Base-by-base conservation (phyloP, 2,329 filamentous ascomycete species). In the Fusarium pseudoanthophilum region DNA sequence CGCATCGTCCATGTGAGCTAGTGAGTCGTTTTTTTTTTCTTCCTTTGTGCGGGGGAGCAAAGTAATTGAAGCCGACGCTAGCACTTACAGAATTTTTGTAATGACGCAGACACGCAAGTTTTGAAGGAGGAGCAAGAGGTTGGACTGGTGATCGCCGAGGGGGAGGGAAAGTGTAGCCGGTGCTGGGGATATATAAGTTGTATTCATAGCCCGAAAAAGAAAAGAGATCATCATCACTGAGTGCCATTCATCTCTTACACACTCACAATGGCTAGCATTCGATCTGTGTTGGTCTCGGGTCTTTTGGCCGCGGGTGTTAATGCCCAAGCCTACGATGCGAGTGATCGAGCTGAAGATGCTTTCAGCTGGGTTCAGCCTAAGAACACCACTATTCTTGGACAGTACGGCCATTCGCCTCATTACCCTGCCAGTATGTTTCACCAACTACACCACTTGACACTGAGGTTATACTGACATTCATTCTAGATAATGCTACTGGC, bases 331-430 rank as follows among this genome's bases (percentile, higher is more conserved):
- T 82, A 77, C 46, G 77, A 75, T 26, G 39, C 75, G 11, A 49
- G 67, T 24, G 68, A 63, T 7, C 78, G 78, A 30, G 42, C 59
- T 34, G 74, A 77, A 32, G 79, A 79, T 40, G 78, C 78, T 51
- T 84, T 84, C 70, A 79, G 69, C 68, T 82, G 80, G 68, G 78
- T 84, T n/a, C 83, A 84, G 71, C 83, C 83, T 8, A 65, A 80
- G 56, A 81, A 84, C 75, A 84, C 83, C 7, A 82, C 80, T 30
- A 84, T 84, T 43, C 77, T 84, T 18, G 80, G 80, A 30, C 81
- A 77, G 24, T 84, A 84, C 45, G 83, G 83, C 21, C 80, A 83
- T 73, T 83, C 82, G 9, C 79, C 79, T 15, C 67, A 82, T 5
- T 79, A 81, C 20, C 82, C 83, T 26, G 80, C 81, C 39, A 82